These are phyloP conservation scores for Penicillium waksmanii DNA, from an alignment of 495 filamentous ascomycete species.

Conservation along the genomic window DNA sequence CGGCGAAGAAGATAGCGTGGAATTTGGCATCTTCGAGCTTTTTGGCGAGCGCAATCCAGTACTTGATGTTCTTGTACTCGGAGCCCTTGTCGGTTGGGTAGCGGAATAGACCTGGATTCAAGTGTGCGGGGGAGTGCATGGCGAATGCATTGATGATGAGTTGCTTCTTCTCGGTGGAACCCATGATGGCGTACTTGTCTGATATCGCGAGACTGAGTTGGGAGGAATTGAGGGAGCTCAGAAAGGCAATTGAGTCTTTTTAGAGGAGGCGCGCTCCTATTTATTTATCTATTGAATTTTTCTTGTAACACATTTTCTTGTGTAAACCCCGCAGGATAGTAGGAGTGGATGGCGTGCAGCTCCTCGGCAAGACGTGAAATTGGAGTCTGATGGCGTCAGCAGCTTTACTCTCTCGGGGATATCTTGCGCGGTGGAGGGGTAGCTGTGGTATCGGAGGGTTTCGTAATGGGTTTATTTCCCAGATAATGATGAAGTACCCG, in stretches of 20 bases:
- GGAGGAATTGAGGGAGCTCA: background rate
- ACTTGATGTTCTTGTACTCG: constrained; percentile 50
- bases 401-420: constrained; percentile 9
- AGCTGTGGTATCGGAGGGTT: background rate
- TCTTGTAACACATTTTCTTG: constrained; percentile 8
- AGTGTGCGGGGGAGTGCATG: constrained; percentile 51
- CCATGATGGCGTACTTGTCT: constrained; percentile 18
- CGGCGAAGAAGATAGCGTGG: constrained; percentile 61
- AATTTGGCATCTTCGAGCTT: constrained; percentile 54
- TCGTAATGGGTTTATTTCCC: background rate
- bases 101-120: constrained; percentile 54
- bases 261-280: background rate
- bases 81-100: constrained; percentile 52
- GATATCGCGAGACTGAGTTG: constrained; percentile 1
- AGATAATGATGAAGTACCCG: too few relatives aligned
- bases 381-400: constrained; percentile 39
- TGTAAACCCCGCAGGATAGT: constrained; percentile 21
- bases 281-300: constrained; percentile 11
- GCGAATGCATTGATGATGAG: constrained; percentile 64
- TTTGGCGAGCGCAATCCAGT: constrained; percentile 50
- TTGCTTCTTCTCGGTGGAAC: constrained; percentile 44
- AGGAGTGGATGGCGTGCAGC: constrained; percentile 19
- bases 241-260: background rate
- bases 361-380: constrained; percentile 27
- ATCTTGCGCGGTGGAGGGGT: background rate